A percentile compares a stretch with the other conserved stretches of the same genome.
These are phyloP conservation scores for Rhizopus delemar DNA, from an alignment of 371 early-diverging fungal species.

Conservation along the genomic window DNA sequence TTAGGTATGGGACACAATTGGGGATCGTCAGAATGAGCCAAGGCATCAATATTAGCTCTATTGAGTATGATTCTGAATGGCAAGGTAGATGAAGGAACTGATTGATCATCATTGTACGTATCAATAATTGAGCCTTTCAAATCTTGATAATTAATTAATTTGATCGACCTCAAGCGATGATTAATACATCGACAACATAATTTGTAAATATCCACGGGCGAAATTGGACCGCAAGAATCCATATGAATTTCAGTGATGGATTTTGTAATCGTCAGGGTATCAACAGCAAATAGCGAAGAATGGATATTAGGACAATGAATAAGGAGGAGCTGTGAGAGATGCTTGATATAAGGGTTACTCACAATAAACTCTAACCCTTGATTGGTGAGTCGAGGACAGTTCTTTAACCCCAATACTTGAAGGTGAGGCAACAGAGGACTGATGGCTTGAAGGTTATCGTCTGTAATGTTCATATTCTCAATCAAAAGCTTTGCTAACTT, in stretches of 20 bases:
- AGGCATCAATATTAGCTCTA: constrained; percentile 19
- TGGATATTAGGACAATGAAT: constrained; percentile 20
- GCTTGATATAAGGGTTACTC: not conserved
- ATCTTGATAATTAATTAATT: constrained; percentile 7
- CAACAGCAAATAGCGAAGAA: not conserved
- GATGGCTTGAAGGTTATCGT: not conserved
- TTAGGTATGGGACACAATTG: constrained; percentile 11
- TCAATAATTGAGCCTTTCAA: constrained; percentile 13
- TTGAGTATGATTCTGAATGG: constrained; percentile 13
- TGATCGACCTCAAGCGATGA: not conserved
- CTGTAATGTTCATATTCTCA: constrained; percentile 17
- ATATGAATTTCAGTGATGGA: constrained; percentile 18
- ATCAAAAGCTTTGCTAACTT: constrained; percentile 6
- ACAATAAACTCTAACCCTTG: not conserved
- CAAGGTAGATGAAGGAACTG: constrained; percentile 1
- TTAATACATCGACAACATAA: constrained; percentile 3
- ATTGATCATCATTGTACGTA: not conserved
- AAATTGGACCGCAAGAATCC: constrained; percentile 19
- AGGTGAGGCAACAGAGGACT: not conserved
- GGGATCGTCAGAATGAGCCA: constrained; percentile 19
- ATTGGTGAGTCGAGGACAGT: constrained; percentile 8
- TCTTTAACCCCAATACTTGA: constrained; percentile 9
- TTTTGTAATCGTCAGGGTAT: not conserved
- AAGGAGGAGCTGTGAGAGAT: constrained; percentile 8
- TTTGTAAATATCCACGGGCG: constrained; percentile 20